Evolutionary conservation across 306 rosid species (phyloP), one percentile per base, ranked within the genome.

Genomic region (Malus sieversii): DNA sequence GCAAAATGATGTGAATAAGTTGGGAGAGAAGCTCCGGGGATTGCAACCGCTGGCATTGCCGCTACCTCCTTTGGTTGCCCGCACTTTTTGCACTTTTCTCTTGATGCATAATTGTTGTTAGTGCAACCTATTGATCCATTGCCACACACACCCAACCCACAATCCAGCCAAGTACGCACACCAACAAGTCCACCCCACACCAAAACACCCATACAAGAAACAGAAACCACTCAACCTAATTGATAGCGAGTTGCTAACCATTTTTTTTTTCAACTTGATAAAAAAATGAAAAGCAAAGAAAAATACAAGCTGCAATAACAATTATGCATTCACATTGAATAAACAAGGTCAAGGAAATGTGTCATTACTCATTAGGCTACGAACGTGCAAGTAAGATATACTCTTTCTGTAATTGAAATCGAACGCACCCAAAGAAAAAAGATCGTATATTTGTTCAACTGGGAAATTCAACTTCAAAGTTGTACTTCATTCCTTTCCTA

Each of bases 91-190:
- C 97, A 95, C 93, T 86, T 92, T 80, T 92, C 97, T 95, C 97
- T 86, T 89, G 99, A 95, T 85, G 99, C 99, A 92, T 95, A 95
- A 92, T 95, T 95, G 97, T 92, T 95, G 97, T 95, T 95, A 90
- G 99, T 95, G 99, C 99, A 95, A 88, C 97, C 99, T 95, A 92
- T 87, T 77, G 91, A 79, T 90, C 91, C 93, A 94, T 83, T 82
- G 90, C 91, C 86, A 91, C 51, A 87, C 86, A 90, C 78, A 87
- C 88, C 87, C 93, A 89, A 60, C 86, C 95, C 87, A 88, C 79
- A 90, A 87, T 77, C 91, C 88, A 92, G 81, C 90, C 90, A 88
- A 82, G 86, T 83, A 86, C 85, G 89, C 97, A 88, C 91, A 87
- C 96, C 96, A 86, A 85, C 87, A 77, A 85, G 89, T 84, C 91